phyloP scores from a whole-genome alignment of 306 rosid genomes.

The Cucurbita argyrosperma region DNA sequence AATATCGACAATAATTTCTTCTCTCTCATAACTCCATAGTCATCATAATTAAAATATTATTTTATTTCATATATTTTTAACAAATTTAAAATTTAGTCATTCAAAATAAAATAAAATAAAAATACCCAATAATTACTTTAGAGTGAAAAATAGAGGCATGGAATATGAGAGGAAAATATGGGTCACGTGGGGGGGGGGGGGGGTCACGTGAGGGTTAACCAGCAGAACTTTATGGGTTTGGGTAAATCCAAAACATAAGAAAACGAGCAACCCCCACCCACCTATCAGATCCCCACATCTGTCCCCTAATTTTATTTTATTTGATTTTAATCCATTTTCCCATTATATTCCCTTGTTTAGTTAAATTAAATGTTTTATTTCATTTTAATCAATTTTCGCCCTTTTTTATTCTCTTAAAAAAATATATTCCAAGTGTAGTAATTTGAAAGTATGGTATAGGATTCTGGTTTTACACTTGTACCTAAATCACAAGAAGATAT shows the following conservation, averaged over 20 bases:
- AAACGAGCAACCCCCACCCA: neutral
- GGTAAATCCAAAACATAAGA: neutral
- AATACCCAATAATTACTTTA: no score
- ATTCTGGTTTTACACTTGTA: no score
- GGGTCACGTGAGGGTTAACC: constrained; percentile 16
- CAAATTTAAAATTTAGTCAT: no score
- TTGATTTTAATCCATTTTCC: neutral
- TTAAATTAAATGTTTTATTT: no score
- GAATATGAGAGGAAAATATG: neutral
- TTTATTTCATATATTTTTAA: constrained; percentile 4
- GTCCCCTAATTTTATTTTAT: no score
- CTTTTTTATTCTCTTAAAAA: no score
- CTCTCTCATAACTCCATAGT: constrained; percentile 9
- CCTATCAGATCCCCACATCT: neutral
- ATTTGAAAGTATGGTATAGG: no score
- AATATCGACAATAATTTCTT: constrained; percentile 5
- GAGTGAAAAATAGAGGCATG: neutral
- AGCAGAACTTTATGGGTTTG: neutral
- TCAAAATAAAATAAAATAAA: no score
- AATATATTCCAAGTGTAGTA: no score
- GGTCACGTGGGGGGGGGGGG: constrained; percentile 10
- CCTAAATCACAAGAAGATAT: no score
- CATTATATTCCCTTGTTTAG: no score
- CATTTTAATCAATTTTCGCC: no score
- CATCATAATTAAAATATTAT: constrained; percentile 20